Base-by-base conservation (phyloP, 257 asterid genomes). In the Solanum peruvianum region DNA sequence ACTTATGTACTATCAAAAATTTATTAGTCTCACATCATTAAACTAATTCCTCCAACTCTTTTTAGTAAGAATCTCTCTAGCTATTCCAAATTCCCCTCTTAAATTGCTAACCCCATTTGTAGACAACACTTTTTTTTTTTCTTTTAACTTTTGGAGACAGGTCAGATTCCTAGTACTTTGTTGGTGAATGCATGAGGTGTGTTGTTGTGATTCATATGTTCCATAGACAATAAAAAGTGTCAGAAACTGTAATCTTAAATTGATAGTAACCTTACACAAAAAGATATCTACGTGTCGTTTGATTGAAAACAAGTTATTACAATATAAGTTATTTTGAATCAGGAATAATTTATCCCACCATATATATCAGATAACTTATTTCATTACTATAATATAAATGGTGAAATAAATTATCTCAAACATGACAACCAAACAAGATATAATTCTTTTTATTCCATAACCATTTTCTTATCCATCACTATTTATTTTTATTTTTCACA, bases 331-430 rank as follows among this genome's bases (percentile, higher is more conserved):
- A 6, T 37, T 37, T 0, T 37, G 39, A 37, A 37, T 37, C 39
- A 6, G 7, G 0, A 0, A 5, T 5, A 35, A 35, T 6, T 35
- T 35, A 35, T 0, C 7, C 0, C 39, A 35, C 39, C 1, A 35
- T 35, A 0, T 37, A 37, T 37, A 37, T 37, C 1, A 37, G 39
- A 37, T 37, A 37, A 37, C 0, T 37, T 37, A 37, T 37, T 37
- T 37, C 39, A 37, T 37, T 37, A 6, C 39, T 37, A 37, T 37
- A 37, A 37, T 37, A 37, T 37, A 37, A 37, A 35, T 1, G 39
- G 39, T 5, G 39, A 6, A 37, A 37, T 37, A 37, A 6, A 37
- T 37, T 37, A 37, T 37, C 7, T 37, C 39, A 37, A 37, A 37
- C 1, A 37, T 37, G 0, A 37, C 7, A 37, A 5, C 39, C 39